Conservation (phyloP, 768 basidiomycete species). For the Dioszegia hungarica region DNA sequence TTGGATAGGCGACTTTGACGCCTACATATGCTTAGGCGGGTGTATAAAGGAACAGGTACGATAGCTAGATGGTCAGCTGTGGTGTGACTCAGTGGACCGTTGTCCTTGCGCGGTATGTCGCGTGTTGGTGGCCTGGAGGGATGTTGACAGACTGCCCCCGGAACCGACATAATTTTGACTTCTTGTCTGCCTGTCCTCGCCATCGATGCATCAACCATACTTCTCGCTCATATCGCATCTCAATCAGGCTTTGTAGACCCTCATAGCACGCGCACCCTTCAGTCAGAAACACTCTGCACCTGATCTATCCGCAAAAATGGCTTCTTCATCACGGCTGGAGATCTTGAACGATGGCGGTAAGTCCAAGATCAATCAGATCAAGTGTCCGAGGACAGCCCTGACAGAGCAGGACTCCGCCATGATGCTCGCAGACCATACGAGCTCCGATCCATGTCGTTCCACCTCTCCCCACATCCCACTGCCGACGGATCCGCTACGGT, state of each 20-base stretch:
- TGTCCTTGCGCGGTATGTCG: too few relatives aligned
- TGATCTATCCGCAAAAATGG: too few relatives aligned
- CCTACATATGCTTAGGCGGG: background rate
- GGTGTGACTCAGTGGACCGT: background rate
- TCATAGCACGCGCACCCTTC: too few relatives aligned
- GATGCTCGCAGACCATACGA: slow-evolving; percentile 92
- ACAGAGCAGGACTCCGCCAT: slow-evolving; percentile 60
- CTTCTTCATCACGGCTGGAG: slow-evolving; percentile 37
- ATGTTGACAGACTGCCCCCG: background rate
- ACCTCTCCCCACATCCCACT: slow-evolving; percentile 62
- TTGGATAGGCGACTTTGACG: background rate
- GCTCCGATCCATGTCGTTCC: slow-evolving; percentile 72
- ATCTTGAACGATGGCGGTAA: slow-evolving; percentile 46
- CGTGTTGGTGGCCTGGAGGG: too few relatives aligned
- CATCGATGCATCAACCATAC: background rate
- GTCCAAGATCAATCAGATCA: slow-evolving; percentile 6
- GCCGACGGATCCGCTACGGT: slow-evolving; percentile 83
- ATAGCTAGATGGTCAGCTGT: background rate
- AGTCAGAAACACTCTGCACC: too few relatives aligned
- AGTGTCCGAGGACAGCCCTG: background rate
- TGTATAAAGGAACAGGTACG: slow-evolving; percentile 1
- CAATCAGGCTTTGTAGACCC: too few relatives aligned
- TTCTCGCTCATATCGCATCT: too few relatives aligned
- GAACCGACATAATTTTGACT: background rate
- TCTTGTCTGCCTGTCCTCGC: background rate